phyloP scores from a whole-genome alignment of 2,329 filamentous ascomycete genomes.

The Aaosphaeria pasadenensis region DNA sequence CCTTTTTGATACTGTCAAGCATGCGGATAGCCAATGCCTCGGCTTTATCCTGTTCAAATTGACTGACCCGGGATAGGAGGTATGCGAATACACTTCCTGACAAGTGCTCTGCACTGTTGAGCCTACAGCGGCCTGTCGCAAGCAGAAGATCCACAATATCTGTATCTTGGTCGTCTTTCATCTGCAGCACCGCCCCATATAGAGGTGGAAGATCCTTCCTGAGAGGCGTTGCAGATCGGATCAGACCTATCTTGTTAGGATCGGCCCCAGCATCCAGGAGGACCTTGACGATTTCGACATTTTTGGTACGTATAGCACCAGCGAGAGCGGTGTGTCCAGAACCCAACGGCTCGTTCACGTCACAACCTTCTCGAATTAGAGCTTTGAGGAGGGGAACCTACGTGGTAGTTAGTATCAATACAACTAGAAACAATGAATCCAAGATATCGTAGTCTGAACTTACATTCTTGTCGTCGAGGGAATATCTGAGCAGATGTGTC shows the following conservation, averaged over 20 bases:
- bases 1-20: conserved; percentile 11
- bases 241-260: conserved; percentile 2
- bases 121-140: conserved; percentile 7
- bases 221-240: background rate
- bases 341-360: conserved; percentile 10
- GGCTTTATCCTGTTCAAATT: conserved; percentile 4
- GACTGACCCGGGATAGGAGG: conserved; percentile 5
- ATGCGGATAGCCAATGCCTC: conserved; percentile 13
- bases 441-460: background rate
- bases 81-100: conserved; percentile 10
- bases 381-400: conserved; percentile 1
- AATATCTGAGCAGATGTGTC: conserved; percentile 12
- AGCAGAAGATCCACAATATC: conserved; percentile 14
- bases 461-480: conserved; percentile 8
- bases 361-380: conserved; percentile 10
- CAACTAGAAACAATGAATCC: background rate
- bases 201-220: conserved; percentile 6
- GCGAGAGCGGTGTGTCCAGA: conserved; percentile 11
- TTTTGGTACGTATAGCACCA: conserved; percentile 7
- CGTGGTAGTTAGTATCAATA: background rate
- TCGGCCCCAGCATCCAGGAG: conserved; percentile 16
- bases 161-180: conserved; percentile 7
- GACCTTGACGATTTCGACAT: conserved; percentile 9
- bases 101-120: conserved; percentile 13
- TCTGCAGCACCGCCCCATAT: conserved; percentile 10